These are phyloP conservation scores for Diddensiella santjacobensis DNA, from an alignment of 805 yeast genomes.

Conservation along the genomic window DNA sequence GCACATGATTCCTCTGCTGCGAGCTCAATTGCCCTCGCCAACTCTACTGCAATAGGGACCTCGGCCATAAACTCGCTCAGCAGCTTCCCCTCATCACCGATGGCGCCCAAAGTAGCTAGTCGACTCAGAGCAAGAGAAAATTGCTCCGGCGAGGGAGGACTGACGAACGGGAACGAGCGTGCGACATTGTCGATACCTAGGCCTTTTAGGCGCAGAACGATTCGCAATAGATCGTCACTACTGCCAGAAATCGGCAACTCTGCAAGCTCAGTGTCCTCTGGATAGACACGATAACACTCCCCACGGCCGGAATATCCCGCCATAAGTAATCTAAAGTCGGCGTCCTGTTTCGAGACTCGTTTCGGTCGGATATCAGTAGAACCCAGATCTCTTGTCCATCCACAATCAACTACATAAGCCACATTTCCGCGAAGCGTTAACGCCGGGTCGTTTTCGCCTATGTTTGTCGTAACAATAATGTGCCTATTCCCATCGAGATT, in stretches of 20 bases:
- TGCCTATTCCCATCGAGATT: conserved; percentile 39
- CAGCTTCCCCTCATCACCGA: conserved; percentile 63
- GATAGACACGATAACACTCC: conserved; percentile 13
- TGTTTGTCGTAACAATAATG: background rate
- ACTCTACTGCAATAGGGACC: conserved; percentile 69
- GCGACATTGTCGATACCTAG: conserved; percentile 56
- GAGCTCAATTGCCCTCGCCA: conserved; percentile 58
- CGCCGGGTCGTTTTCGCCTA: conserved; percentile 3
- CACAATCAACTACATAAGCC: conserved; percentile 68
- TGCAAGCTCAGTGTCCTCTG: conserved; percentile 47
- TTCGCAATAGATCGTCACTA: background rate
- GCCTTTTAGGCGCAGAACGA: conserved; percentile 54
- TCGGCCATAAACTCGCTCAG: conserved; percentile 67
- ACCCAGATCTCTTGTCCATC: conserved; percentile 45
- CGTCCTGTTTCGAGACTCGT: conserved; percentile 57
- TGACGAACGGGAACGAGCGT: conserved; percentile 62
- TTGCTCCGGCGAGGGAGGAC: conserved; percentile 68
- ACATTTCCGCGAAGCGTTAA: conserved; percentile 22
- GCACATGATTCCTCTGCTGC: conserved; percentile 60
- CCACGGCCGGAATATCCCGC: conserved; percentile 55
- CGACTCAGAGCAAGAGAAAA: conserved; percentile 67
- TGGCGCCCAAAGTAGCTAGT: conserved; percentile 70
- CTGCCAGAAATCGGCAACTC: conserved; percentile 60
- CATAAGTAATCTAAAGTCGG: conserved; percentile 36
- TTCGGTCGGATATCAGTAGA: background rate